Conservation (phyloP, 352 stramenopile genomes). For the Phytopythium ostracodes region DNA sequence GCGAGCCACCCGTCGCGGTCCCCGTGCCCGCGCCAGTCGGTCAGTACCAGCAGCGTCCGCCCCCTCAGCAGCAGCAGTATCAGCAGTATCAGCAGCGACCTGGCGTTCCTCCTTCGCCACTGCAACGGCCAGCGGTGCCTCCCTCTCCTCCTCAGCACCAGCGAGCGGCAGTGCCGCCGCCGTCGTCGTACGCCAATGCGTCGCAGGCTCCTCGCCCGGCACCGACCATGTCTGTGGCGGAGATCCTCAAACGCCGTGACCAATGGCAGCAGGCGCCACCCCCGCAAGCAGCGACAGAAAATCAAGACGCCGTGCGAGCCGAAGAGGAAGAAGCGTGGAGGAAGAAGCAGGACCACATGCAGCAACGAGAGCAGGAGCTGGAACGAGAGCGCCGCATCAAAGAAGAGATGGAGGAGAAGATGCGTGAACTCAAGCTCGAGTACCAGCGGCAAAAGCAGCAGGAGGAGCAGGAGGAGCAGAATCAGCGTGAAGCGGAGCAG, state of each 20-base stretch:
- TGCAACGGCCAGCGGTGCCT: neutral
- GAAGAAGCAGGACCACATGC: conserved; percentile 8
- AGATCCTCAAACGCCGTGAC: conserved; percentile 6
- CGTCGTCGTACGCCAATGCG: neutral
- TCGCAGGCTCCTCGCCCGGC: neutral
- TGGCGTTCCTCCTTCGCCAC: neutral
- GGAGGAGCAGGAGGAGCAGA: conserved; percentile 9
- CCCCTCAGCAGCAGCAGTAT: neutral
- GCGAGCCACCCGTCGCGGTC: neutral
- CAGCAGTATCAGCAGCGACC: conserved; percentile 1
- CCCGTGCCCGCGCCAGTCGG: neutral
- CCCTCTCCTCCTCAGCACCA: neutral
- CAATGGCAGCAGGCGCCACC: neutral
- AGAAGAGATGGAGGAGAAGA: conserved; percentile 6
- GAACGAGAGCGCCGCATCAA: conserved; percentile 2
- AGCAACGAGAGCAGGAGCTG: conserved; percentile 8
- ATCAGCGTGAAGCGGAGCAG: conserved; percentile 11
- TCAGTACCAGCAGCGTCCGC: neutral
- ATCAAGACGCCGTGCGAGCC: neutral
- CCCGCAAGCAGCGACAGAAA: neutral
- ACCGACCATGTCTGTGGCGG: conserved; percentile 6
- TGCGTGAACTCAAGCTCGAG: neutral
- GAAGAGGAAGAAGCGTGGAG: neutral
- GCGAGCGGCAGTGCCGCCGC: neutral
- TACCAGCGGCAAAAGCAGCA: conserved; percentile 3